Conservation (phyloP, 257 asterid genomes). For the Parsonsia alboflavescens region DNA sequence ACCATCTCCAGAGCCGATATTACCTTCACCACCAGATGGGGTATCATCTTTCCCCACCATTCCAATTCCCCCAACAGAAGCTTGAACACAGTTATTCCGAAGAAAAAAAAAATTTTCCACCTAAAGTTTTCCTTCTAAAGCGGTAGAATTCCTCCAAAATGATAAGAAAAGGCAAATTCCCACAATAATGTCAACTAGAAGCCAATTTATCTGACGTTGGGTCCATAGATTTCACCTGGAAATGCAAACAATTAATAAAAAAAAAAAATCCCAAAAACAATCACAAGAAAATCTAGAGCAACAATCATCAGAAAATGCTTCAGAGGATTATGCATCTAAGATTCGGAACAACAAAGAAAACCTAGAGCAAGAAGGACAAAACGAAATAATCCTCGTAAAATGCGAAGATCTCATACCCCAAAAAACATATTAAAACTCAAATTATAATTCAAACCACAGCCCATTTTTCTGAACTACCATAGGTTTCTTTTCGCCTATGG, state of each 20-base stretch:
- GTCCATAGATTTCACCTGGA: slow-evolving; percentile 24
- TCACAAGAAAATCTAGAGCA: too few relatives aligned
- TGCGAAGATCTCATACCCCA: slow-evolving; percentile 14
- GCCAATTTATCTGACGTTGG: slow-evolving; percentile 1
- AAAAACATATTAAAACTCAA: not conserved
- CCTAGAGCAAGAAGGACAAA: slow-evolving; percentile 2
- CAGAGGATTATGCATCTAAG: slow-evolving; percentile 10
- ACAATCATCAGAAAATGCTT: slow-evolving; percentile 2
- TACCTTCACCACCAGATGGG: slow-evolving; percentile 18
- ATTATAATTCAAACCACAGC: not conserved
- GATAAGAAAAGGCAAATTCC: not conserved
- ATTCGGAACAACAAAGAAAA: slow-evolving; percentile 5
- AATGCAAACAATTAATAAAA: not conserved
- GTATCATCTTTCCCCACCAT: slow-evolving; percentile 48
- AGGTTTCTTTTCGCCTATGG: not conserved
- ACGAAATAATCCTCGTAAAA: slow-evolving; percentile 9
- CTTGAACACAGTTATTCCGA: not conserved
- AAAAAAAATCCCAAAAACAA: not conserved
- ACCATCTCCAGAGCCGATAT: slow-evolving; percentile 26
- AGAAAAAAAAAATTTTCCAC: not conserved
- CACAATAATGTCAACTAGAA: slow-evolving; percentile 4
- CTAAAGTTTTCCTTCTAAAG: not conserved
- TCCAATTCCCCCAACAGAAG: slow-evolving; percentile 13
- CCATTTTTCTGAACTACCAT: not conserved
- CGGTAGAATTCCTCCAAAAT: not conserved